Evolutionary conservation across 345 rosid genomes (phyloP).

Genomic region (Aquilaria sinensis): DNA sequence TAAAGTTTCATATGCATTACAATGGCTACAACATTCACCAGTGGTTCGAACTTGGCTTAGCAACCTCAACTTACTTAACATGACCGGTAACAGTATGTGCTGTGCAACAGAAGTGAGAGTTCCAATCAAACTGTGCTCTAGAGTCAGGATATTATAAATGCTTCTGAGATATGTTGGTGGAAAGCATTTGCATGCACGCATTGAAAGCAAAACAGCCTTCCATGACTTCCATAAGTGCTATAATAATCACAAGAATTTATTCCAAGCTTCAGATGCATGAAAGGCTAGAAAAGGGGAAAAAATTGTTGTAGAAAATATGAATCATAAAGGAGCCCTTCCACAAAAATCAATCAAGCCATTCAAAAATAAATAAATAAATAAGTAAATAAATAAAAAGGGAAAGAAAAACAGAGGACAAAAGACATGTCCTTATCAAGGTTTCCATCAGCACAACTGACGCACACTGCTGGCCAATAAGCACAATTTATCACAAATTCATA

Average conservation of each 20-base stretch:
- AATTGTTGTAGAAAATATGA: constrained; percentile 9
- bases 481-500: constrained; percentile 36
- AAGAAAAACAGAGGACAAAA: constrained; percentile 26
- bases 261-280: constrained; percentile 37
- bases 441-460: constrained; percentile 42
- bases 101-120: constrained; percentile 3
- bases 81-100: too few species aligned
- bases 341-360: constrained; percentile 28
- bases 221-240: constrained; percentile 32
- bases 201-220: constrained; percentile 42
- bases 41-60: too few species aligned
- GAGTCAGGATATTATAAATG: constrained; percentile 15
- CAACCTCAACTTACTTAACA: too few species aligned
- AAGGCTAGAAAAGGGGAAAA: constrained; percentile 10
- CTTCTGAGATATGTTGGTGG: constrained; percentile 16
- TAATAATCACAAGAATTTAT: constrained; percentile 50
- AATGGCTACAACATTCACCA: too few species aligned
- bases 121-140: constrained; percentile 10
- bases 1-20: too few species aligned
- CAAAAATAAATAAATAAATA: neutral
- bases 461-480: constrained; percentile 55
- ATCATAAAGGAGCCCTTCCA: constrained; percentile 24
- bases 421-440: constrained; percentile 44
- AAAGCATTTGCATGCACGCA: constrained; percentile 21
- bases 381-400: too few species aligned